A percentile compares a stretch with the other conserved stretches of the same genome.
These are phyloP conservation scores for Balakata baccata DNA, from an alignment of 345 rosid species.

Conservation along the genomic window DNA sequence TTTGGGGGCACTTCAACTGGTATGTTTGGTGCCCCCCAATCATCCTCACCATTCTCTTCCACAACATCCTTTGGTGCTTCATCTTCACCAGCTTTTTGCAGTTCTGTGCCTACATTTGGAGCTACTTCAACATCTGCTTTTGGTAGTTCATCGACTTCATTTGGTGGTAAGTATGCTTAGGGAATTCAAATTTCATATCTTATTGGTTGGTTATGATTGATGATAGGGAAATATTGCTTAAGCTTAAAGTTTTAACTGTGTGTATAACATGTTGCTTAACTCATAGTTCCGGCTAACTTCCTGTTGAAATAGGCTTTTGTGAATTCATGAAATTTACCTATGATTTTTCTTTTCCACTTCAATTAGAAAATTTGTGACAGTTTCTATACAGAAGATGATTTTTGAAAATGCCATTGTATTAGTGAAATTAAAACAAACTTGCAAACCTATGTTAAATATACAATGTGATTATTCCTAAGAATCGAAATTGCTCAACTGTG, in stretches of 20 bases:
- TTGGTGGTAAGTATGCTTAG: conserved; percentile 56
- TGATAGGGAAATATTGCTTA: not conserved
- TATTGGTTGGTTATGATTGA: not conserved
- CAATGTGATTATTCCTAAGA: not conserved
- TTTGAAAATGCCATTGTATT: not conserved
- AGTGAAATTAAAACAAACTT: not conserved
- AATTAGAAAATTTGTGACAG: not conserved
- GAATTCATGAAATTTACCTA: not conserved
- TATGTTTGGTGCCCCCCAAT: conserved; percentile 65
- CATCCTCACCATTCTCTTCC: conserved; percentile 68
- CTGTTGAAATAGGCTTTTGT: not conserved
- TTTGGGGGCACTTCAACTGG: conserved; percentile 92
- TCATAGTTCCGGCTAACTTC: not conserved
- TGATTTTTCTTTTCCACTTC: not conserved
- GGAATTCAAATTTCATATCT: not conserved
- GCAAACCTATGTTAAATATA: not conserved
- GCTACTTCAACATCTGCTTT: conserved; percentile 51
- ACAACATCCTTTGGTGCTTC: conserved; percentile 68
- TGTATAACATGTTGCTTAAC: not conserved
- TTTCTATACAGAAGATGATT: not conserved
- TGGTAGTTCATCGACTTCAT: conserved; percentile 61
- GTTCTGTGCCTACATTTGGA: conserved; percentile 62
- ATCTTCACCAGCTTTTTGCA: conserved; percentile 70
- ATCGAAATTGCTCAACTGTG: not conserved
- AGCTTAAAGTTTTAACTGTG: too few relatives aligned